Percentiles rank a stretch among this genome's conserved stretches.
These are phyloP conservation scores for Tricholomella constricta DNA, from an alignment of 768 basidiomycete genomes.

Conservation along the genomic window DNA sequence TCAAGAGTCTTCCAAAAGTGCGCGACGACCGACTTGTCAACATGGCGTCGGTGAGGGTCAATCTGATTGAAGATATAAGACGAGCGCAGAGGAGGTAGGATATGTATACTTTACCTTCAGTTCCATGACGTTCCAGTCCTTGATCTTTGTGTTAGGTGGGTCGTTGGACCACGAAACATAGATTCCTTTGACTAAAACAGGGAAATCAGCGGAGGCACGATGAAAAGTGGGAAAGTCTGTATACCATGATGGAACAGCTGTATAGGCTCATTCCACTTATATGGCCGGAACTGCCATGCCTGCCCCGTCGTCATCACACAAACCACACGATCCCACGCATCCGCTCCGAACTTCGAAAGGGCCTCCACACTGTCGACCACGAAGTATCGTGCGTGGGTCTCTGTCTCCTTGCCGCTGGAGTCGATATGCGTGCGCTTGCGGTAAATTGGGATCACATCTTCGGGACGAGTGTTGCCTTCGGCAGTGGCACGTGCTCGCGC, in stretches of 20 bases:
- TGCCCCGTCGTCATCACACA: slow-evolving; percentile 99
- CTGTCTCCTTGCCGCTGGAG: slow-evolving; percentile 60
- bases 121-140: slow-evolving; percentile 97
- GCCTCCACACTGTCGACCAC: slow-evolving; percentile 94
- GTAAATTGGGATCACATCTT: slow-evolving; percentile 88
- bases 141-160: slow-evolving; percentile 83
- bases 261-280: slow-evolving; percentile 95
- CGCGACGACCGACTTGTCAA: slow-evolving; percentile 92
- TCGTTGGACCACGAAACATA: slow-evolving; percentile 96
- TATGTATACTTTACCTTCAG: slow-evolving; percentile 61
- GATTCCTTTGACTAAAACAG: slow-evolving; percentile 81
- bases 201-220: neutral
- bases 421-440: slow-evolving; percentile 77
- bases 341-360: slow-evolving; percentile 85
- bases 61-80: slow-evolving; percentile 52
- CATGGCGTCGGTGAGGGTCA: slow-evolving; percentile 85
- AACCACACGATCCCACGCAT: slow-evolving; percentile 96
- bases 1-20: slow-evolving; percentile 96
- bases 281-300: slow-evolving; percentile 96
- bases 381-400: slow-evolving; percentile 67
- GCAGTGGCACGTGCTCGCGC: slow-evolving; percentile 68
- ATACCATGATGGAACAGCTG: slow-evolving; percentile 92
- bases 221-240: neutral
- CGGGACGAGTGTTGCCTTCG: slow-evolving; percentile 72
- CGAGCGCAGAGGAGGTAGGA: neutral